Evolutionary conservation across 371 early-diverging fungal species (phyloP).

Genomic region (Mucor saturninus): DNA sequence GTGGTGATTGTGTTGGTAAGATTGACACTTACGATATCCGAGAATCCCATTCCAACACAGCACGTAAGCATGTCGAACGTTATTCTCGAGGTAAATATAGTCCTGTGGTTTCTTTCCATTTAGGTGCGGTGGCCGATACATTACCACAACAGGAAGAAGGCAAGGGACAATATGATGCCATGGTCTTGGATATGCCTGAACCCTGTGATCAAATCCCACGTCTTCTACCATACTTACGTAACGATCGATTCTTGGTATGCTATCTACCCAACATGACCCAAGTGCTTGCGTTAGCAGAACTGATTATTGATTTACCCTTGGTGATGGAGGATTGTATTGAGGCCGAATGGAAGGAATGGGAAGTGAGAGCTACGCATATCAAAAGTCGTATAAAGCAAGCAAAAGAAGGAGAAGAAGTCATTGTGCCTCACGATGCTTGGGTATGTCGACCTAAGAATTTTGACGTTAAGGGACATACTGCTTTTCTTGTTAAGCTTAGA

Average conservation of each 20-base stretch:
- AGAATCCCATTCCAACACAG: slow-evolving; percentile 55
- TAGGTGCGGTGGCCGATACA: slow-evolving; percentile 53
- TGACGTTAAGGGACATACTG: slow-evolving; percentile 66
- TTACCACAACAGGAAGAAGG: slow-evolving; percentile 17
- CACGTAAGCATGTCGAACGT: slow-evolving; percentile 56
- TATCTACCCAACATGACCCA: slow-evolving; percentile 84
- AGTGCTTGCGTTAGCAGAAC: slow-evolving; percentile 61
- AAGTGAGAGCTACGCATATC: slow-evolving; percentile 64
- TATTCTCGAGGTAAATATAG: slow-evolving; percentile 65
- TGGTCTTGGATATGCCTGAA: slow-evolving; percentile 76
- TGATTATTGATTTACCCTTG: slow-evolving; percentile 52
- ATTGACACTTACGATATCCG: slow-evolving; percentile 70
- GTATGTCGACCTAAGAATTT: slow-evolving; percentile 66
- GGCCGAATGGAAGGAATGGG: slow-evolving; percentile 76
- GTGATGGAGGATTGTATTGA: slow-evolving; percentile 68
- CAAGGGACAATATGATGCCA: slow-evolving; percentile 60
- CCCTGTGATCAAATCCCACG: slow-evolving; percentile 57
- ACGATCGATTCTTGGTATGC: slow-evolving; percentile 71
- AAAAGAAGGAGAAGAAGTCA: slow-evolving; percentile 9
- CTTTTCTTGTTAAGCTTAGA: slow-evolving; percentile 65
- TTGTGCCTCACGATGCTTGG: slow-evolving; percentile 42
- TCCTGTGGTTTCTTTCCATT: slow-evolving; percentile 52
- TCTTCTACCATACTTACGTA: slow-evolving; percentile 52
- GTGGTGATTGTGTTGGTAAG: slow-evolving; percentile 37
- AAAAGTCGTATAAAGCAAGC: slow-evolving; percentile 44